A percentile compares a stretch with the other conserved stretches of the same genome.
Conservation (phyloP, 257 asterid genomes). For the Nicotiana attenuata region DNA sequence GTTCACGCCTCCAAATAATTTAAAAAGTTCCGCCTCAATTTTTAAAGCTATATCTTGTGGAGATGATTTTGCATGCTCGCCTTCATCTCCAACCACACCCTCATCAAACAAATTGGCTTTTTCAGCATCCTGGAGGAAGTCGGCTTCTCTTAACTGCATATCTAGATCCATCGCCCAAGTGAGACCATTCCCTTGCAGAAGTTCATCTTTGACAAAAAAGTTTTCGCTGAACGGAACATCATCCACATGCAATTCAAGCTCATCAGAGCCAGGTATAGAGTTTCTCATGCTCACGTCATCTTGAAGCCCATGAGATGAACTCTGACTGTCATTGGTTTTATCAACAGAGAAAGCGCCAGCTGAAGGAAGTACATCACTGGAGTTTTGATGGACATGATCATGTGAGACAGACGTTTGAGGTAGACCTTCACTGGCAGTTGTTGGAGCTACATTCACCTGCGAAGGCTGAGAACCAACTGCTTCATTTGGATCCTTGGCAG, state of each 20-base stretch:
- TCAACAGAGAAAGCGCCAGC: conserved; percentile 20
- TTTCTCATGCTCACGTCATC: conserved; percentile 30
- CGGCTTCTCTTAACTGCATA: conserved; percentile 41
- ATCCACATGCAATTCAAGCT: conserved; percentile 56
- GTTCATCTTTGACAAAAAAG: conserved; percentile 86
- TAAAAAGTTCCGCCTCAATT: conserved; percentile 77
- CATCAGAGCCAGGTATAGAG: conserved; percentile 38
- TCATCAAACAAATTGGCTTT: conserved; percentile 30
- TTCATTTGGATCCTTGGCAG: conserved; percentile 27
- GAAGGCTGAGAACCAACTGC: conserved; percentile 30
- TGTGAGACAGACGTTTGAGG: conserved; percentile 8
- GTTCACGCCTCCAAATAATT: conserved; percentile 79
- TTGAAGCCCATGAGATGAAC: conserved; percentile 34
- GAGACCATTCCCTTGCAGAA: conserved; percentile 95
- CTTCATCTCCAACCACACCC: conserved; percentile 25
- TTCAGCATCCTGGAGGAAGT: conserved; percentile 36
- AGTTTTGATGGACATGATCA: conserved; percentile 17
- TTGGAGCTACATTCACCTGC: conserved; percentile 17
- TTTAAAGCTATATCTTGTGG: conserved; percentile 49
- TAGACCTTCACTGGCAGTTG: conserved; percentile 5
- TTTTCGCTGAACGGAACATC: conserved; percentile 64
- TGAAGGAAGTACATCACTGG: conserved; percentile 20
- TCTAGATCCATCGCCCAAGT: conserved; percentile 94
- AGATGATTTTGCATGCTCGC: conserved; percentile 23
- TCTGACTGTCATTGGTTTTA: conserved; percentile 30